phyloP scores from a whole-genome alignment of 2,329 filamentous ascomycete species.

The Fusarium pininemorale region DNA sequence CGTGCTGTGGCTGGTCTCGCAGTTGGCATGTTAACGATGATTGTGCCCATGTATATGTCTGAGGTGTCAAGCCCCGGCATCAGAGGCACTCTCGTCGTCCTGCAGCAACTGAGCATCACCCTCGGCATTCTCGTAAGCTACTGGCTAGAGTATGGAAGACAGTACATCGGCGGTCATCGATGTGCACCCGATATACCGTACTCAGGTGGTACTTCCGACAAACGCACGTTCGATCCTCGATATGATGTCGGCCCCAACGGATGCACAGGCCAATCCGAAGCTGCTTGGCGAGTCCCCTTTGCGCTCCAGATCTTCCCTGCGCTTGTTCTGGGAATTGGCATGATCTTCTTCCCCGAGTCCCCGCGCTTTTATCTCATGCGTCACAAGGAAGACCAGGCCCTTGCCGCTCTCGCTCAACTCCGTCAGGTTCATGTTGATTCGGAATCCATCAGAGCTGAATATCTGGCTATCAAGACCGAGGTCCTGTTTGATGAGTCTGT shows the following conservation, averaged over 20 bases:
- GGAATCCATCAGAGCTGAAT: slow-evolving; percentile 34
- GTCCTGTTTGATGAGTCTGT: slow-evolving; percentile 34
- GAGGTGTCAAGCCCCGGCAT: slow-evolving; percentile 59
- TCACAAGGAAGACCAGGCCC: slow-evolving; percentile 37
- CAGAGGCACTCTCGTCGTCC: slow-evolving; percentile 56
- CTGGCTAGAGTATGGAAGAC: slow-evolving; percentile 45
- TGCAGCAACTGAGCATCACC: slow-evolving; percentile 50
- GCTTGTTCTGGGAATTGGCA: slow-evolving; percentile 37
- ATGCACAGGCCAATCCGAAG: neutral
- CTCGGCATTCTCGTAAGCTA: slow-evolving; percentile 45
- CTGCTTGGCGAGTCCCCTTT: slow-evolving; percentile 45
- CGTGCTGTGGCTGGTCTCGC: neutral
- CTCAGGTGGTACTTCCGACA: neutral
- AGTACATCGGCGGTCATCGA: slow-evolving; percentile 33
- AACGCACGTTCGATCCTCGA: neutral
- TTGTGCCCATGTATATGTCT: slow-evolving; percentile 55
- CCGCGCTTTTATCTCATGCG: slow-evolving; percentile 41
- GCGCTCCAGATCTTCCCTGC: slow-evolving; percentile 44
- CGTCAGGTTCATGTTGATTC: slow-evolving; percentile 32
- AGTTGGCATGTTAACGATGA: slow-evolving; percentile 41
- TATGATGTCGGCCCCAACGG: neutral
- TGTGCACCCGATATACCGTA: neutral
- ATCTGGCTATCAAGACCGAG: slow-evolving; percentile 40
- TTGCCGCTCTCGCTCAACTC: slow-evolving; percentile 34
- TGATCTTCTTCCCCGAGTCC: slow-evolving; percentile 40